Percentiles rank a stretch among this genome's conserved stretches.
phyloP scores from a whole-genome alignment of 2,329 filamentous ascomycete species.

The Colletotrichum cuscutae region DNA sequence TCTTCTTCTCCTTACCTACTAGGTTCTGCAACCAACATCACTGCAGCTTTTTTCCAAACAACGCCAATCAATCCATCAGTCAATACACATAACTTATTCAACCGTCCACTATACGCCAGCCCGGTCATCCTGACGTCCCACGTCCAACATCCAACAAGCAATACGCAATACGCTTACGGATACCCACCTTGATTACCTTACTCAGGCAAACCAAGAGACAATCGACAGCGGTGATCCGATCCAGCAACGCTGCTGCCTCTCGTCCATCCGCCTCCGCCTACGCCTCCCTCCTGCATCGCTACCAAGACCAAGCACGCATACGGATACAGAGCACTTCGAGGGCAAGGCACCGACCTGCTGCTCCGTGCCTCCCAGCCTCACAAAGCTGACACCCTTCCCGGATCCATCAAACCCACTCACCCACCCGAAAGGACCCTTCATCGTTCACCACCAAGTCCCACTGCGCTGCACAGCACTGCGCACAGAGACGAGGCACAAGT shows the following conservation, averaged over 20 bases:
- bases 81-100: too few relatives aligned
- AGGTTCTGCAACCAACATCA: not conserved
- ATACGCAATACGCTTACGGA: not conserved
- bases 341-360: not conserved
- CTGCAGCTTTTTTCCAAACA: too few relatives aligned
- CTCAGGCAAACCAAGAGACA: not conserved
- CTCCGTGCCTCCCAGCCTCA: slow-evolving; percentile 5
- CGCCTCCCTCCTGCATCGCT: not conserved
- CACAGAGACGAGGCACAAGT: not conserved
- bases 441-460: not conserved
- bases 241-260: slow-evolving; percentile 19
- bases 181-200: not conserved
- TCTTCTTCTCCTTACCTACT: too few relatives aligned
- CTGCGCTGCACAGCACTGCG: not conserved
- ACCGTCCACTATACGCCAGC: too few relatives aligned
- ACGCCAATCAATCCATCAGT: not conserved
- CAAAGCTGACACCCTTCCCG: not conserved
- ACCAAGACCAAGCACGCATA: not conserved
- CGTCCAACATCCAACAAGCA: not conserved
- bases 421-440: slow-evolving; percentile 6
- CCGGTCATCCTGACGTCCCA: not conserved
- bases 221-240: not conserved
- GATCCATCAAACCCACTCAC: not conserved
- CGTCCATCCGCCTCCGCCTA: not conserved
- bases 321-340: not conserved